phyloP scores from a whole-genome alignment of 2,329 filamentous ascomycete genomes.

The Fusarium virguliforme region DNA sequence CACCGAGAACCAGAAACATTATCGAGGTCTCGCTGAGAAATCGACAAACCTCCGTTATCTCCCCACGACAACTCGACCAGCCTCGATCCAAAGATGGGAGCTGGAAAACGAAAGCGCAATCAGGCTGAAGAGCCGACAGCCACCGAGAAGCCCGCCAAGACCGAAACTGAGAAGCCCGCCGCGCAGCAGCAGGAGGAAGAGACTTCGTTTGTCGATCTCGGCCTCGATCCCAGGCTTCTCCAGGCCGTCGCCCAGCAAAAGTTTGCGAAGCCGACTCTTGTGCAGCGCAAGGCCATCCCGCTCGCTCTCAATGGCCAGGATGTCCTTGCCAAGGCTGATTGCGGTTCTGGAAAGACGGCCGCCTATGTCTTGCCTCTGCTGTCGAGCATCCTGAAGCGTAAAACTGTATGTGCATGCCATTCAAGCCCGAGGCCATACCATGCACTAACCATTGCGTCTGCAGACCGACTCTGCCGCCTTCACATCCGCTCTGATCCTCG shows the following conservation, averaged over 20 bases:
- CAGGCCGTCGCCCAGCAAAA: constrained; percentile 89
- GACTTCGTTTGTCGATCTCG: constrained; percentile 80
- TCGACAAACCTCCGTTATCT: constrained; percentile 40
- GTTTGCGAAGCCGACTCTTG: constrained; percentile 88
- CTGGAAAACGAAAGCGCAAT: constrained; percentile 72
- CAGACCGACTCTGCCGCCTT: constrained; percentile 67
- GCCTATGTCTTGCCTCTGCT: constrained; percentile 94
- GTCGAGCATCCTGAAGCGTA: constrained; percentile 85
- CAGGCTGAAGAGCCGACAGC: constrained; percentile 67
- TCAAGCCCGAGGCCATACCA: background rate
- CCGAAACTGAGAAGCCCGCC: constrained; percentile 49
- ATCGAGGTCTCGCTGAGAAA: constrained; percentile 42
- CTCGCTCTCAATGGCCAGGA: constrained; percentile 89
- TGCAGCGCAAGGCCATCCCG: constrained; percentile 91
- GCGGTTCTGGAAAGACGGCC: constrained; percentile 97
- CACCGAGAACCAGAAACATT: constrained; percentile 39
- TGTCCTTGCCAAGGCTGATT: constrained; percentile 92
- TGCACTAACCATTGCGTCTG: constrained; percentile 24
- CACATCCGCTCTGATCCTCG: constrained; percentile 87
- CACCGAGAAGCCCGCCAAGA: constrained; percentile 47
- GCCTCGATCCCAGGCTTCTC: constrained; percentile 87
- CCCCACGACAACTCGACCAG: constrained; percentile 19
- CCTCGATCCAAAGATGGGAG: constrained; percentile 58
- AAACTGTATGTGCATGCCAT: constrained; percentile 67
- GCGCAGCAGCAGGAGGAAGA: constrained; percentile 53